Conservation (phyloP, 2,329 filamentous ascomycete genomes). For the Juglanconis sp. region DNA sequence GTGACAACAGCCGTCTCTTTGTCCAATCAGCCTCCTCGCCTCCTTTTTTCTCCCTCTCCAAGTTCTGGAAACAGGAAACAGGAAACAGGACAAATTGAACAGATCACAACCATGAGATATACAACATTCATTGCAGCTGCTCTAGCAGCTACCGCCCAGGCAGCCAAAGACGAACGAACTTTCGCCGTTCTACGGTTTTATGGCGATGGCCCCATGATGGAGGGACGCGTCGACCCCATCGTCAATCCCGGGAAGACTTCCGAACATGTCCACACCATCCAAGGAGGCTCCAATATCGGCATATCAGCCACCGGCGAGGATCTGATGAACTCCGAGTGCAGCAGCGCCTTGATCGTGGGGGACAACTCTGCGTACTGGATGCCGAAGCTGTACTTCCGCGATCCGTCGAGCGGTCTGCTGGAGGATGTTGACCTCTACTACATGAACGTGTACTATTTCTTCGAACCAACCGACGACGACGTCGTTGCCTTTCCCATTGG, state of each 20-base stretch:
- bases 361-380: conserved; percentile 79
- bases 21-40: not conserved
- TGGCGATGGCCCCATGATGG: conserved; percentile 58
- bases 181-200: conserved; percentile 71
- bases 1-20: not conserved
- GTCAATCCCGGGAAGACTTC: conserved; percentile 57
- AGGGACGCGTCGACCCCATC: conserved; percentile 65
- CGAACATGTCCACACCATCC: conserved; percentile 66
- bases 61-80: not conserved
- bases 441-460: conserved; percentile 76
- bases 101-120: conserved; percentile 4
- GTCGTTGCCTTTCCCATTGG: conserved; percentile 68
- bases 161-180: conserved; percentile 44
- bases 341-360: conserved; percentile 63
- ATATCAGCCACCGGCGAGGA: conserved; percentile 58
- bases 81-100: not conserved
- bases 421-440: conserved; percentile 67
- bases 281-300: conserved; percentile 68
- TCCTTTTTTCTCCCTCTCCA: not conserved
- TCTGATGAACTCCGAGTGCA: conserved; percentile 60
- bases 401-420: conserved; percentile 60
- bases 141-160: conserved; percentile 35
- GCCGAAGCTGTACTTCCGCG: conserved; percentile 65
- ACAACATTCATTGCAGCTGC: conserved; percentile 29
- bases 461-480: conserved; percentile 61